Percentiles rank a stretch among this genome's conserved stretches.
Conservation (phyloP, 139 green algal genomes). For the Closterium sp. region DNA sequence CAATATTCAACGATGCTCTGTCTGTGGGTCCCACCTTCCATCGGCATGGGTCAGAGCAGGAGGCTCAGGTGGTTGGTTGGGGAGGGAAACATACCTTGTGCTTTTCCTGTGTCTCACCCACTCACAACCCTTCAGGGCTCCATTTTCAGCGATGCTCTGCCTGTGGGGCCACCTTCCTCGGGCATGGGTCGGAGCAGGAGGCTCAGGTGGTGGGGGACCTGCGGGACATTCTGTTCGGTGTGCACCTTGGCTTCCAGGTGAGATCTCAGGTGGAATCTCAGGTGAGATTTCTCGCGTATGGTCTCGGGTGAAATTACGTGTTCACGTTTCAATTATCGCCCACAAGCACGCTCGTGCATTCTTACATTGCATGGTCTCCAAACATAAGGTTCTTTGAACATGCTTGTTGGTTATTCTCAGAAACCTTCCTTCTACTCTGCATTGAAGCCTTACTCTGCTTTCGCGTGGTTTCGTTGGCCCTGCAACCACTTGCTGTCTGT, state of each 20-base stretch:
- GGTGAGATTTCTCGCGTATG: neutral
- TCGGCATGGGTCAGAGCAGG: neutral
- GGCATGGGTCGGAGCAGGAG: conserved; percentile 1
- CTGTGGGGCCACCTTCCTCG: conserved; percentile 11
- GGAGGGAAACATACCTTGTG: no score
- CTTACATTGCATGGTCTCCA: no score
- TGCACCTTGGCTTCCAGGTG: conserved; percentile 42
- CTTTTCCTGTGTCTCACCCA: no score
- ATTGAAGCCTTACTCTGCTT: no score
- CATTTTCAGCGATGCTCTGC: neutral
- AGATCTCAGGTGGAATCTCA: neutral
- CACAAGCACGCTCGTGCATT: neutral
- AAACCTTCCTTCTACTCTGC: no score
- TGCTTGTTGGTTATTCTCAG: no score
- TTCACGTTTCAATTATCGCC: neutral
- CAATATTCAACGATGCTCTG: neutral
- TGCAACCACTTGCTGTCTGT: no score
- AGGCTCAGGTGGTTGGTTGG: conserved; percentile 22
- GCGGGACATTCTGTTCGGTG: conserved; percentile 19
- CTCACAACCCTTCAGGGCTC: neutral
- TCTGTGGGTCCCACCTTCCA: conserved; percentile 13
- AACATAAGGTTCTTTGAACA: no score
- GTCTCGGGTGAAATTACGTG: no score
- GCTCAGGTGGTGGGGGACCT: conserved; percentile 23
- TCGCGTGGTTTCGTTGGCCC: no score